Base-by-base conservation (phyloP, 2,329 filamentous ascomycete genomes). In the Rutstroemia sp. region DNA sequence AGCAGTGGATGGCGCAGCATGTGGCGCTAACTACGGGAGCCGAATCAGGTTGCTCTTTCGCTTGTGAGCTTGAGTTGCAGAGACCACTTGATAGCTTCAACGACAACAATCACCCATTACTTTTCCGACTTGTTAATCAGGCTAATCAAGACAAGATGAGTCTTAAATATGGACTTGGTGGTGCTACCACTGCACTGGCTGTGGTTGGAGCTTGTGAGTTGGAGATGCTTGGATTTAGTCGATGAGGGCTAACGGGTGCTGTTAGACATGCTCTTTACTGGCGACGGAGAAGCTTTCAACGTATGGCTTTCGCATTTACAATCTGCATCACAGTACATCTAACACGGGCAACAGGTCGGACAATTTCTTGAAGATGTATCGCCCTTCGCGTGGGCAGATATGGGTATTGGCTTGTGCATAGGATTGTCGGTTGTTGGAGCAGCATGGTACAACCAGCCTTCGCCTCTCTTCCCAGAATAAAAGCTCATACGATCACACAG, bases 211-310 rank as follows among this genome's bases (percentile, higher is more conserved):
- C 84, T 73, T 94, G 89, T 95, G 82, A 73, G 89, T 76, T 55
- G 60, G 86, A 76, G 46, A 59, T 45, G 57, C 23, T 42, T 16
- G 45, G 19, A n/a, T 39, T 42, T 44, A 41, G 46, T 57, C 56
- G 54, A 56, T 37, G 44, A 44, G 48, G 52, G 61, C 65, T 70
- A 56, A 70, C 57, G 17, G 42, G 64, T 64, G 57, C 27, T 51
- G 17, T 62, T 73, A 99, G 94, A 99, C 76, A 95, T 99, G 90
- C 89, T 99, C 72, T 96, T 99, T 72, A 95, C 94, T 69, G 91
- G 90, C 70, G 91, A 89, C 73, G 94, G 95, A 71, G 92, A 99
- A 80, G 79, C 87, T 58, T 99, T 99, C 77, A 95, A 99, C 76
- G 89, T 91, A 81, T 19, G 60, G 83, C 69, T 51, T 57, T 27